These are phyloP conservation scores for Aegilops speltoides DNA, from an alignment of 176 grass and related monocot species.

Conservation along the genomic window DNA sequence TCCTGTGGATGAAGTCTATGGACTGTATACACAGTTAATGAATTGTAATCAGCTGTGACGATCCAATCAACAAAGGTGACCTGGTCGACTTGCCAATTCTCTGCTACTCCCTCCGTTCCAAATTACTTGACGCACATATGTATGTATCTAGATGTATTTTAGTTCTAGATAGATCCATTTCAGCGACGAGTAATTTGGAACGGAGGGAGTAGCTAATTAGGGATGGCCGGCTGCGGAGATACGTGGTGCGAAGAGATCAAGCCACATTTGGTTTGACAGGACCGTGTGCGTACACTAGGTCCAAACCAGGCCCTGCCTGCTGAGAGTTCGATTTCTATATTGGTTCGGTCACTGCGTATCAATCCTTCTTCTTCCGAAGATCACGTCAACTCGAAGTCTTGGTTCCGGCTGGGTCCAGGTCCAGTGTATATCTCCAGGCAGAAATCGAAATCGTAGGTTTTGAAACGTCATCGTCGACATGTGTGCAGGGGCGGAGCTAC, in stretches of 20 bases:
- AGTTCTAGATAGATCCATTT: no score
- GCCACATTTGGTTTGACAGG: neutral
- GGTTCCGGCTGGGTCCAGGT: neutral
- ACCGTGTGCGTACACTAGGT: no score
- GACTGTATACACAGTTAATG: neutral
- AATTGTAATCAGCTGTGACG: neutral
- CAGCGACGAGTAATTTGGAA: no score
- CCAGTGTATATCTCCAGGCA: neutral
- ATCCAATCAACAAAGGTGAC: constrained; percentile 36
- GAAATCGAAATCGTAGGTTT: neutral
- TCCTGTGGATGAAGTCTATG: constrained; percentile 9
- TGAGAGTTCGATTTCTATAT: neutral
- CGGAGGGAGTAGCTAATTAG: no score
- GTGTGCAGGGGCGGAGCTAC: no score
- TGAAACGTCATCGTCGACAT: no score
- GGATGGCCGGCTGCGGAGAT: no score
- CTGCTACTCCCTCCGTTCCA: no score
- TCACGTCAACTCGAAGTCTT: neutral
- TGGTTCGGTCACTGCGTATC: neutral
- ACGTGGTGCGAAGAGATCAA: constrained; percentile 26
- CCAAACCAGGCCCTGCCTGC: no score
- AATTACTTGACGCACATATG: no score
- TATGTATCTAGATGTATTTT: no score
- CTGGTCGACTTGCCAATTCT: constrained; percentile 10
- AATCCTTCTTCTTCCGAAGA: neutral